Percentiles rank a stretch among this genome's conserved stretches.
Conservation (phyloP, 768 basidiomycete genomes). For the Rhodotorula toruloides region DNA sequence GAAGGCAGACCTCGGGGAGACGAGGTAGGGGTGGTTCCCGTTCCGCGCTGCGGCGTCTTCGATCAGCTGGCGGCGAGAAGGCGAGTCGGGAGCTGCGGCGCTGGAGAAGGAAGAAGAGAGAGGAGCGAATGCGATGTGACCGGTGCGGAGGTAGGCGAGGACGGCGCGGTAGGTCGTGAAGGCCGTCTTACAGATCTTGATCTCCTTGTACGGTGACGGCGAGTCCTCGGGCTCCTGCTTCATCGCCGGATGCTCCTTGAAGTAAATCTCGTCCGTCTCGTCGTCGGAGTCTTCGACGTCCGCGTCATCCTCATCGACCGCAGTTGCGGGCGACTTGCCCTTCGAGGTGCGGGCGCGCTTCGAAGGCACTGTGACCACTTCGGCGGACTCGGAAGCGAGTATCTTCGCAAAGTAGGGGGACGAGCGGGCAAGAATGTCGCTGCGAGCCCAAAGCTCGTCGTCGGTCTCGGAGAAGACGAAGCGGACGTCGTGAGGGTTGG, state of each 20-base stretch:
- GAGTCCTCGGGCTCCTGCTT: not conserved
- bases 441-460: not conserved
- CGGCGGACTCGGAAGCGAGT: not conserved
- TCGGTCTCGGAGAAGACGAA: too few species aligned
- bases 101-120: too few species aligned
- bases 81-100: not conserved
- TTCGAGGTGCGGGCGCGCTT: not conserved
- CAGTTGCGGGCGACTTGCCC: not conserved
- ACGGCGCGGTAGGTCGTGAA: too few species aligned
- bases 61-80: too few species aligned
- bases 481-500: too few species aligned
- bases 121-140: too few species aligned
- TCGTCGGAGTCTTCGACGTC: too few species aligned
- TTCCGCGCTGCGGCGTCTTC: too few species aligned
- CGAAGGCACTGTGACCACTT: not conserved
- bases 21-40: not conserved
- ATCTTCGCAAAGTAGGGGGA: not conserved
- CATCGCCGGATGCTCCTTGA: not conserved
- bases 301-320: too few species aligned
- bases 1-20: slow-evolving; percentile 15
- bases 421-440: not conserved
- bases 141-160: too few species aligned
- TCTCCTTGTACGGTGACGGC: not conserved
- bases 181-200: too few species aligned
- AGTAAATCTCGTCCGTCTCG: too few species aligned